Conservation (phyloP, 108 stramenopile species). For the Craspedostauros australis region DNA sequence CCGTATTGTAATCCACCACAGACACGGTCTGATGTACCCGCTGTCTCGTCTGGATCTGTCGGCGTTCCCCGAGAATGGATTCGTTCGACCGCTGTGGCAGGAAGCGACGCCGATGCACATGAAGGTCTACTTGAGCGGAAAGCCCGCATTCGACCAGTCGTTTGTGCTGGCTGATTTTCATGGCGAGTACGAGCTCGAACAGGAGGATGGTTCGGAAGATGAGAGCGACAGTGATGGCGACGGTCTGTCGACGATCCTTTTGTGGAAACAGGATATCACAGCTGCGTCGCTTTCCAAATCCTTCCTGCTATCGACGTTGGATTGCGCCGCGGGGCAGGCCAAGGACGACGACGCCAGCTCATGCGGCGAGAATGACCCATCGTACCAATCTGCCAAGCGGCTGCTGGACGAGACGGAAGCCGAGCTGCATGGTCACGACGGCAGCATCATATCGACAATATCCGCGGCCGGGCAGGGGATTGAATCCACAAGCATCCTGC, state of each 20-base stretch:
- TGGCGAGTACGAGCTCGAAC: slow-evolving; percentile 3
- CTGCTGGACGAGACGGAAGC: slow-evolving; percentile 66
- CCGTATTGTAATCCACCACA: not conserved
- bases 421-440: slow-evolving; percentile 41
- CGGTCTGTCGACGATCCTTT: slow-evolving; percentile 25
- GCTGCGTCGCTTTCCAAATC: slow-evolving; percentile 44
- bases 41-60: slow-evolving; percentile 29
- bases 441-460: slow-evolving; percentile 64
- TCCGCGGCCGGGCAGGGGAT: slow-evolving; percentile 80
- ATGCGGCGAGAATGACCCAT: slow-evolving; percentile 17
- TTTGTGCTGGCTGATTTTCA: slow-evolving; percentile 45
- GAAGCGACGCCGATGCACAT: slow-evolving; percentile 35
- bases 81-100: slow-evolving; percentile 31
- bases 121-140: slow-evolving; percentile 59
- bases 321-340: slow-evolving; percentile 14
- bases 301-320: slow-evolving; percentile 37
- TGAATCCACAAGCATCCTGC: slow-evolving; percentile 69
- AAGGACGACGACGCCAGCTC: slow-evolving; percentile 1
- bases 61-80: slow-evolving; percentile 16
- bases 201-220: slow-evolving; percentile 1
- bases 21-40: slow-evolving; percentile 47
- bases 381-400: slow-evolving; percentile 41
- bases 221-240: not conserved
- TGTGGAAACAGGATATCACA: slow-evolving; percentile 44
- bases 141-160: slow-evolving; percentile 30